phyloP scores from a whole-genome alignment of 202 grass and related monocot genomes.

The Eragrostis tef region DNA sequence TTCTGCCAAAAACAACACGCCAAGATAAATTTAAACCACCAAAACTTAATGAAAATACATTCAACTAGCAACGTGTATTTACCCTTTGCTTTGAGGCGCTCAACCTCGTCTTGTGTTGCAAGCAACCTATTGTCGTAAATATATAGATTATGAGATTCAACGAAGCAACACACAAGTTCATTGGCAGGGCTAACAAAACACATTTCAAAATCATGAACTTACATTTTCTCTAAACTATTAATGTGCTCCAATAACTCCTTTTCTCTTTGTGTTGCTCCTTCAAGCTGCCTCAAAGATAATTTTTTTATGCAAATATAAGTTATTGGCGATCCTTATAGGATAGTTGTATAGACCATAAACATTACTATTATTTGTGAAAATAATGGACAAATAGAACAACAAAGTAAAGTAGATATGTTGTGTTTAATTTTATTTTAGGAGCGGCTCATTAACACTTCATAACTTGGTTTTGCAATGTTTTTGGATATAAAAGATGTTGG shows the following conservation, averaged over 20 bases:
- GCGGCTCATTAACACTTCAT: background rate
- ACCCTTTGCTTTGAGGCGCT: slow-evolving; percentile 56
- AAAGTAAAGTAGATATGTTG: background rate
- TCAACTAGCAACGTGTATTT: background rate
- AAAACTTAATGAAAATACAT: background rate
- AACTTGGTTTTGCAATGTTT: background rate
- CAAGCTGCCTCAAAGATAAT: slow-evolving; percentile 7
- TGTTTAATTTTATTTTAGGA: background rate
- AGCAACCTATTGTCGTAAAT: slow-evolving; percentile 27
- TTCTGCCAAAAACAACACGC: background rate
- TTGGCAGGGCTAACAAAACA: background rate
- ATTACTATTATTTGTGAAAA: background rate
- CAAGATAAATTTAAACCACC: background rate
- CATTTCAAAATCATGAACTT: background rate
- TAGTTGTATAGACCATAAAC: background rate
- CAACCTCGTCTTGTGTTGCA: slow-evolving; percentile 43
- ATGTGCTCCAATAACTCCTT: slow-evolving; percentile 49
- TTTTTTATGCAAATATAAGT: background rate
- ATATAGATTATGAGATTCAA: background rate
- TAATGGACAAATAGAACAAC: background rate
- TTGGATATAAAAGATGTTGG: no score
- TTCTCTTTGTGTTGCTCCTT: slow-evolving; percentile 42
- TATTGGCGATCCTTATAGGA: background rate
- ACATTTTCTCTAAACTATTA: slow-evolving; percentile 44
- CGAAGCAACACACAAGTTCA: background rate